A percentile compares a stretch with the other conserved stretches of the same genome.
These are phyloP conservation scores for Picea glauca DNA, from an alignment of 75 land plant species.

Conservation along the genomic window DNA sequence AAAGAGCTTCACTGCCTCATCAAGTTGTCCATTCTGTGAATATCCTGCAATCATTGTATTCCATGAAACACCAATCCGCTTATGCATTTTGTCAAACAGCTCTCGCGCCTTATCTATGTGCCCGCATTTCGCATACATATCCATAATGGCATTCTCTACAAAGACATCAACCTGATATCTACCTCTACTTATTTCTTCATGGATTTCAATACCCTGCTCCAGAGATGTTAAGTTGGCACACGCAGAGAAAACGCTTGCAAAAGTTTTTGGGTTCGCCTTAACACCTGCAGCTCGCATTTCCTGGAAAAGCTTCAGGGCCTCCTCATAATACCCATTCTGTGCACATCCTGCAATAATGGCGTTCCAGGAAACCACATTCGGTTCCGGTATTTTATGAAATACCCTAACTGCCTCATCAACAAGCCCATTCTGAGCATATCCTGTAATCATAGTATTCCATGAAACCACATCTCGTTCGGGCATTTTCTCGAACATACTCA, in stretches of 20 bases:
- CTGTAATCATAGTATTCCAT: conserved; percentile 17
- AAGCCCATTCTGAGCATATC: conserved; percentile 8
- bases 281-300: conserved; percentile 4
- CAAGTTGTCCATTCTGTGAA: neutral
- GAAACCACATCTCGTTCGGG: conserved; percentile 18
- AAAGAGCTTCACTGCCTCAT: neutral
- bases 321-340: neutral
- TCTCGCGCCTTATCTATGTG: neutral
- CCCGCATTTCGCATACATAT: neutral
- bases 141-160: neutral
- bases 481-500: conserved; percentile 11
- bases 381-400: neutral
- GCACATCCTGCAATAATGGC: conserved; percentile 5
- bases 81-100: neutral
- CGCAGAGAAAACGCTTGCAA: neutral
- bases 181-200: neutral
- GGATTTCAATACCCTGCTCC: neutral
- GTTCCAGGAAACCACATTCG: conserved; percentile 6
- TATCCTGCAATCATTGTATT: conserved; percentile 2
- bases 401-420: neutral
- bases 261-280: neutral
- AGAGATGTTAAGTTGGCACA: neutral
- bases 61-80: neutral
- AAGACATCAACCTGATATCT: neutral
- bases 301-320: conserved; percentile 1